Percentiles rank a stretch among this genome's conserved stretches.
Evolutionary conservation across 1,139 yeast genomes (phyloP).

Genomic region (Kluyveromyces sp.): DNA sequence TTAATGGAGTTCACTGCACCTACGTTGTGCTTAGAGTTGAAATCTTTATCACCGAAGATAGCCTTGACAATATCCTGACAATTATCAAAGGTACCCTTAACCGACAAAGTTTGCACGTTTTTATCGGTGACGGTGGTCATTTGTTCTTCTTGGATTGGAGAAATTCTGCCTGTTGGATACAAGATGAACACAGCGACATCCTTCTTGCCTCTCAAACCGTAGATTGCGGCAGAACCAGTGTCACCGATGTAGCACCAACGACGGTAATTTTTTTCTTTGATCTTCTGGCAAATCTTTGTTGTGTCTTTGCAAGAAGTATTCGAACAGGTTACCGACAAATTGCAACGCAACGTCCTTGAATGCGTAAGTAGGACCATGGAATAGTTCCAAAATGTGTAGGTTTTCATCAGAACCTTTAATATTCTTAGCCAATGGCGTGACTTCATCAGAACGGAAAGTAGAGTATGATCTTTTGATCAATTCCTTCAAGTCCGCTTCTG

Average conservation of each 20-base stretch:
- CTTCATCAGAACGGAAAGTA: slow-evolving; percentile 77
- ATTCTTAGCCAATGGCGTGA: slow-evolving; percentile 72
- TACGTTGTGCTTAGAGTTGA: slow-evolving; percentile 82
- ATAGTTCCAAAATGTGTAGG: slow-evolving; percentile 76
- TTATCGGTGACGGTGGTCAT: slow-evolving; percentile 96
- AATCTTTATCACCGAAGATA: slow-evolving; percentile 80
- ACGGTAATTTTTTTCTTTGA: slow-evolving; percentile 81
- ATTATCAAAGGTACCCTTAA: slow-evolving; percentile 94
- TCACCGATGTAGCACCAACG: slow-evolving; percentile 98
- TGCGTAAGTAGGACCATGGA: slow-evolving; percentile 99
- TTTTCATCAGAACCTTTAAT: slow-evolving; percentile 46
- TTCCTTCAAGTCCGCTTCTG: slow-evolving; percentile 53
- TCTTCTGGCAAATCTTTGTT: slow-evolving; percentile 56
- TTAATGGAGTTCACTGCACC: slow-evolving; percentile 98
- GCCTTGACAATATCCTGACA: slow-evolving; percentile 95
- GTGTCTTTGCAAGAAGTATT: slow-evolving; percentile 74
- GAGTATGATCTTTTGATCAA: slow-evolving; percentile 71
- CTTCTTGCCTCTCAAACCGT: slow-evolving; percentile 92
- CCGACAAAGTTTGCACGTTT: slow-evolving; percentile 90
- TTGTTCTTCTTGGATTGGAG: slow-evolving; percentile 96
- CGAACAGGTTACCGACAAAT: slow-evolving; percentile 93
- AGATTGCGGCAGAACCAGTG: slow-evolving; percentile 98
- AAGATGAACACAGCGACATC: slow-evolving; percentile 93
- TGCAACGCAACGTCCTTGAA: slow-evolving; percentile 98
- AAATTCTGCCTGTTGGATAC: slow-evolving; percentile 95